Conservation (phyloP, 331 rosid genomes). For the Spiraea crenata region DNA sequence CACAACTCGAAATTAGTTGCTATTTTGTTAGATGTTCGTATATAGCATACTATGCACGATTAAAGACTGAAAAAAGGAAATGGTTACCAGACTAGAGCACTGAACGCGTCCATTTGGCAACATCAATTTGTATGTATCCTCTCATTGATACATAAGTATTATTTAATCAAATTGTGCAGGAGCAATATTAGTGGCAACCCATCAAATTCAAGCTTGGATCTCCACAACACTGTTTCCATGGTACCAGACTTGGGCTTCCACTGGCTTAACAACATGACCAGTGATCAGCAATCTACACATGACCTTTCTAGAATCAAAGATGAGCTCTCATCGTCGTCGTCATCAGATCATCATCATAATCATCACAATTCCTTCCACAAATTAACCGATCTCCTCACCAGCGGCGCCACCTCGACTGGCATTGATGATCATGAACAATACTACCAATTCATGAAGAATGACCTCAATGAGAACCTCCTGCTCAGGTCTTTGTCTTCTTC, state of each 20-base stretch:
- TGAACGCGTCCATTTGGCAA: too few species aligned
- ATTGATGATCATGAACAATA: slow-evolving; percentile 3
- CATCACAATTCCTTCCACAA: slow-evolving; percentile 37
- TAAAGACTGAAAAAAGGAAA: too few species aligned
- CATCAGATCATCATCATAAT: slow-evolving; percentile 20
- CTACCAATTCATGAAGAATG: slow-evolving; percentile 27
- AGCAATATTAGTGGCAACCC: neutral
- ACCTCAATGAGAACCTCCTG: slow-evolving; percentile 53
- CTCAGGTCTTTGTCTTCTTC: slow-evolving; percentile 45
- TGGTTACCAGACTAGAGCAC: too few species aligned
- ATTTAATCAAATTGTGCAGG: neutral
- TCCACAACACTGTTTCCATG: slow-evolving; percentile 25
- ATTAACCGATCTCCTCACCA: slow-evolving; percentile 55
- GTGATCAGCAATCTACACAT: slow-evolving; percentile 1
- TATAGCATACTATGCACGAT: too few species aligned
- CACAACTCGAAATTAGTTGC: too few species aligned
- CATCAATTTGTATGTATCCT: too few species aligned
- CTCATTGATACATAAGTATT: too few species aligned
- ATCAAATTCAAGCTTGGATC: slow-evolving; percentile 16
- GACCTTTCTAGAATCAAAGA: slow-evolving; percentile 41
- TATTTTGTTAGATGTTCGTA: too few species aligned
- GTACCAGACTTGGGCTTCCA: slow-evolving; percentile 54
- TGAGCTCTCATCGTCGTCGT: slow-evolving; percentile 33
- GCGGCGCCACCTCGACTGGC: neutral
- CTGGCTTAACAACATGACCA: slow-evolving; percentile 25